Conservation (phyloP, 2,329 filamentous ascomycete species). For the Moelleriella libera region DNA sequence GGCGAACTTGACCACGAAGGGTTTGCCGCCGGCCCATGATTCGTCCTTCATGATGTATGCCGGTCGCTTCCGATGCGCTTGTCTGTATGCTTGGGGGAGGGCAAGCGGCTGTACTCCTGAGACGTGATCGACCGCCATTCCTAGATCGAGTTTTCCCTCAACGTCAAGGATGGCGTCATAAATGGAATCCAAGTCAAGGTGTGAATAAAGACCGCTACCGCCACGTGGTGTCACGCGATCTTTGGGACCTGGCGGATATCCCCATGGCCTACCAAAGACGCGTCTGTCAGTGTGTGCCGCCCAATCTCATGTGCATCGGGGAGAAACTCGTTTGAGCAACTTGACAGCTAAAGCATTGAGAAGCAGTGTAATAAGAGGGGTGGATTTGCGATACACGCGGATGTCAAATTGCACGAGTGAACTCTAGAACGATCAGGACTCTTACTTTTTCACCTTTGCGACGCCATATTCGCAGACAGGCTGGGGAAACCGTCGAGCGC, state of each 20-base stretch:
- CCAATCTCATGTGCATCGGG: not conserved
- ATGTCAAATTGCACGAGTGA: too few relatives aligned
- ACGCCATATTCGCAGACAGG: constrained; percentile 32
- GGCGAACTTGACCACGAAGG: constrained; percentile 12
- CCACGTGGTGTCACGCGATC: constrained; percentile 2
- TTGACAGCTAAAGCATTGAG: too few relatives aligned
- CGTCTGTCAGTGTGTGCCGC: not conserved
- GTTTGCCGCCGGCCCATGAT: constrained; percentile 5
- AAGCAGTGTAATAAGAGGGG: too few relatives aligned
- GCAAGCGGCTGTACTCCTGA: constrained; percentile 2
- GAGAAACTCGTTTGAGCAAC: not conserved
- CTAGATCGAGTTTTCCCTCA: constrained; percentile 9
- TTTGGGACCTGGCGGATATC: constrained; percentile 6
- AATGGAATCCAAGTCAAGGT: constrained; percentile 19
- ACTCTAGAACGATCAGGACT: too few relatives aligned
- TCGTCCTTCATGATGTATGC: constrained; percentile 5
- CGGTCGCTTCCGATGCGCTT: constrained; percentile 1
- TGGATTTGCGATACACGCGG: too few relatives aligned
- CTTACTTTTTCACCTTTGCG: constrained; percentile 11
- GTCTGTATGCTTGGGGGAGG: constrained; percentile 2
- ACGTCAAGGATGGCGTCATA: constrained; percentile 19
- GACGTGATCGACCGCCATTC: constrained; percentile 2
- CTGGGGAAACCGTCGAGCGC: constrained; percentile 34
- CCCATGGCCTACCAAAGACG: not conserved
- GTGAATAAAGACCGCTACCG: constrained; percentile 16